phyloP scores from a whole-genome alignment of 139 green algal genomes.

The Coelastrella sp. region DNA sequence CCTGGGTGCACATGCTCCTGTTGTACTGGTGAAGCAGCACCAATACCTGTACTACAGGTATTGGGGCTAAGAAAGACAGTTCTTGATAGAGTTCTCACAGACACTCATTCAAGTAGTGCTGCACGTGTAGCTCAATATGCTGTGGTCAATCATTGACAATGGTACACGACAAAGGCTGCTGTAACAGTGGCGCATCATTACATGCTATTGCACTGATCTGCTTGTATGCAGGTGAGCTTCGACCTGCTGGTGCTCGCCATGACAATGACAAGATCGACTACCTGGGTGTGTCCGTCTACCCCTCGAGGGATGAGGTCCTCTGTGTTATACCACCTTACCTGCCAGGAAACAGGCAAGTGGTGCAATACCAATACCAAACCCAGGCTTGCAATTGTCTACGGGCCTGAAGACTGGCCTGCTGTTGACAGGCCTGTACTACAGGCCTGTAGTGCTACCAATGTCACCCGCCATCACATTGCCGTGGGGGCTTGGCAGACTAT shows the following conservation, averaged over 20 bases:
- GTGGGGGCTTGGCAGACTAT: no score
- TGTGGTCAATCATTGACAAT: no score
- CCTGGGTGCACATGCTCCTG: no score
- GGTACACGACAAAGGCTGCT: background rate
- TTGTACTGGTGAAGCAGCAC: no score
- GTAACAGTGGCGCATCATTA: background rate
- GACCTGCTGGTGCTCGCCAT: conserved; percentile 50
- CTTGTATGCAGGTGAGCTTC: background rate
- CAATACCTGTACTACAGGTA: no score
- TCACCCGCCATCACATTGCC: no score
- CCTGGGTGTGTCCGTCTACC: conserved; percentile 53
- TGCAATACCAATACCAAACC: background rate
- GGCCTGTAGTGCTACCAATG: no score
- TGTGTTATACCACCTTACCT: conserved; percentile 60
- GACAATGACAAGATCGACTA: conserved; percentile 71
- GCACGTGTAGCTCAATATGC: no score
- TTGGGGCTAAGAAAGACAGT: no score
- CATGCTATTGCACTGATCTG: background rate
- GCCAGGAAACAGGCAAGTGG: conserved; percentile 61
- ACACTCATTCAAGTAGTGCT: no score
- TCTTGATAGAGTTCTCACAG: no score
- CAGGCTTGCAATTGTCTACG: background rate
- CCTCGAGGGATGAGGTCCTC: conserved; percentile 68
- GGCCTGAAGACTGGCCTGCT: background rate
- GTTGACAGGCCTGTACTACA: background rate